These are phyloP conservation scores for Verbascum thapsus DNA, from an alignment of 257 asterid genomes.

Conservation along the genomic window DNA sequence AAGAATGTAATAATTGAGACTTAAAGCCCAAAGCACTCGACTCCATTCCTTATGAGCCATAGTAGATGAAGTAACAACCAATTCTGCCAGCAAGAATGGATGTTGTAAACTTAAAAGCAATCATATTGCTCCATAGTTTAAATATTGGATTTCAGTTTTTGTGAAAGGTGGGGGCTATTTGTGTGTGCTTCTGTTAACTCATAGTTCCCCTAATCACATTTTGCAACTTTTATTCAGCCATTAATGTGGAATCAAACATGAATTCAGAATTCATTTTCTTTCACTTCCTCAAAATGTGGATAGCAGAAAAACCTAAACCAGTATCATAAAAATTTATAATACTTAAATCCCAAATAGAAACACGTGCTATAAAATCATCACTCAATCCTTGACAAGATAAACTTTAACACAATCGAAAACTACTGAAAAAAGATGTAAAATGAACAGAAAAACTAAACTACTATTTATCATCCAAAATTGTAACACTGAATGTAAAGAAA, in stretches of 20 bases:
- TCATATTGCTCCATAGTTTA: not conserved
- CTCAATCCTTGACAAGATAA: too few species aligned
- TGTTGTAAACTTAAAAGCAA: slow-evolving; percentile 10
- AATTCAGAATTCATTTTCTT: not conserved
- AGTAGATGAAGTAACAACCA: not conserved
- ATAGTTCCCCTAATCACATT: not conserved
- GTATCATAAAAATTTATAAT: not conserved
- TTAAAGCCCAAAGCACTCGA: slow-evolving; percentile 4
- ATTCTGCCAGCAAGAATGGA: slow-evolving; percentile 8
- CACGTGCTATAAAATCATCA: too few species aligned
- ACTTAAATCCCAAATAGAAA: too few species aligned
- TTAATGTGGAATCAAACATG: not conserved
- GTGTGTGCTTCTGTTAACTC: not conserved
- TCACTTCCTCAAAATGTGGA: not conserved
- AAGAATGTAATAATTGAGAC: not conserved
- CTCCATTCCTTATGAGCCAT: slow-evolving; percentile 5
- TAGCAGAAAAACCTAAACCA: not conserved
- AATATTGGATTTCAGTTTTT: not conserved
- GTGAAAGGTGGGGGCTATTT: not conserved
- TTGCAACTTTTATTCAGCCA: not conserved
- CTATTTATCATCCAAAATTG: too few species aligned
- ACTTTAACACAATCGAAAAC: too few species aligned
- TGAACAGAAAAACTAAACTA: too few species aligned
- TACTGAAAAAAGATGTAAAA: too few species aligned
- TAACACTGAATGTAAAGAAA: too few species aligned